phyloP scores from a whole-genome alignment of 257 asterid species.

The Thymus quinquecostatus region DNA sequence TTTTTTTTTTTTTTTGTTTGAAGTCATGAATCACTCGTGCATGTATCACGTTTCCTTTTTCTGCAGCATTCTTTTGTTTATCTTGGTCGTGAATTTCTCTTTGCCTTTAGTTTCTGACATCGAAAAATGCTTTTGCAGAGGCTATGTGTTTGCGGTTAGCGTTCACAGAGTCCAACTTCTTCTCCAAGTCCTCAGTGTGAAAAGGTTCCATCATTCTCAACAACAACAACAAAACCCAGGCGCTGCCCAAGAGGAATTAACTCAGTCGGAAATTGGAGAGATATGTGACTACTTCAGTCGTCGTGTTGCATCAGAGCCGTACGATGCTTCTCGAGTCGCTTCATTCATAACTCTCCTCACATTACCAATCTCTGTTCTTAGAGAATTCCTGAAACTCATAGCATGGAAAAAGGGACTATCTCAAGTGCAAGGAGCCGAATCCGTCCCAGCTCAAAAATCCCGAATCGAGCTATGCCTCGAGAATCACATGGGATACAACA shows the following conservation, averaged over 20 bases:
- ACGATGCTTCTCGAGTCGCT: constrained; percentile 98
- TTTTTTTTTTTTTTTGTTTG: background rate
- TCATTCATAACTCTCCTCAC: constrained; percentile 95
- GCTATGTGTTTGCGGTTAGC: constrained; percentile 97
- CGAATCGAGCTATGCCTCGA: constrained; percentile 95
- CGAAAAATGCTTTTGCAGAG: constrained; percentile 55
- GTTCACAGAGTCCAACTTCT: constrained; percentile 99
- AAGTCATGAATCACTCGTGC: background rate
- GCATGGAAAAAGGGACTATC: constrained; percentile 98
- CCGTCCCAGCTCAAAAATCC: constrained; percentile 86
- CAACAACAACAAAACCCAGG: constrained; percentile 88
- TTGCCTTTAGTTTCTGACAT: constrained; percentile 31
- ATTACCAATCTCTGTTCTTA: constrained; percentile 84
- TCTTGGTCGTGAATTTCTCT: constrained; percentile 7
- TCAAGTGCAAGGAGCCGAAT: constrained; percentile 77
- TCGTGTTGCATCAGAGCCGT: constrained; percentile 99
- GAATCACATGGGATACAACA: constrained; percentile 75
- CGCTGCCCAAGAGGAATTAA: constrained; percentile 83
- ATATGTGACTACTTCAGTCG: constrained; percentile 98
- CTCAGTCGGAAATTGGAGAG: constrained; percentile 92
- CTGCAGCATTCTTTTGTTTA: constrained; percentile 18
- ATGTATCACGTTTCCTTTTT: background rate
- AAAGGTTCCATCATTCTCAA: constrained; percentile 89
- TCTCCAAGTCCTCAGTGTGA: constrained; percentile 96
- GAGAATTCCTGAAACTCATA: constrained; percentile 92